Evolutionary conservation across 176 grass and related monocot genomes (phyloP).

Genomic region (Bonia amplexicaulis): DNA sequence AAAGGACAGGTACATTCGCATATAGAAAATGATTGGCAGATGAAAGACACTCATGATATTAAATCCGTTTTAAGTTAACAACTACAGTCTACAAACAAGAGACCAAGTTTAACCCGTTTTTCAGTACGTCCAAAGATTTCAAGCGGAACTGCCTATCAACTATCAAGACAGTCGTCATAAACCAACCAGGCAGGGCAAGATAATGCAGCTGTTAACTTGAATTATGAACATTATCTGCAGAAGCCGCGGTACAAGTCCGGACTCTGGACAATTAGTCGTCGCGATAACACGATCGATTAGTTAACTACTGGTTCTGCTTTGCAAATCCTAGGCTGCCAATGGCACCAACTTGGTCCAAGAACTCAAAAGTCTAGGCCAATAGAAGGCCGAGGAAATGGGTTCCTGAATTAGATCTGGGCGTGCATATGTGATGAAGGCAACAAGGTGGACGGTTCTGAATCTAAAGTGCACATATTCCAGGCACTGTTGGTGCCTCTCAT

Average conservation of each 20-base stretch:
- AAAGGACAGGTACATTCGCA: not conserved
- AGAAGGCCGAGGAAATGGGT: not conserved
- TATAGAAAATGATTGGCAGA: not conserved
- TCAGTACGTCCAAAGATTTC: not conserved
- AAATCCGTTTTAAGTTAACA: not conserved
- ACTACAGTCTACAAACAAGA: not conserved
- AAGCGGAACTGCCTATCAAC: not conserved
- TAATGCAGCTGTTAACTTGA: constrained; percentile 17
- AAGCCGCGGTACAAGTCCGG: not conserved
- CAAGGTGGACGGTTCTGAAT: constrained; percentile 35
- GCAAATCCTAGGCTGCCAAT: not conserved
- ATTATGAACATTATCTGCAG: not conserved
- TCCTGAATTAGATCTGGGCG: not conserved
- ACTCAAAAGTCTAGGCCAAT: not conserved
- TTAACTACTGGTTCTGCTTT: not conserved
- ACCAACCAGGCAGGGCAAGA: not conserved
- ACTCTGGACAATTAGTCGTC: not conserved
- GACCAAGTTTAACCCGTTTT: not conserved
- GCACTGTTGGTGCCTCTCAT: constrained; percentile 47
- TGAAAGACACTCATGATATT: not conserved
- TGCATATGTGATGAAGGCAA: constrained; percentile 3
- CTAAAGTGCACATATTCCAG: constrained; percentile 28
- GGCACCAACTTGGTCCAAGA: constrained; percentile 24
- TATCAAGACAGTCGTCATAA: not conserved
- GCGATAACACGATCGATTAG: not conserved